Base-by-base conservation (phyloP, 1,139 yeast genomes). In the Kodamaea suecica region DNA sequence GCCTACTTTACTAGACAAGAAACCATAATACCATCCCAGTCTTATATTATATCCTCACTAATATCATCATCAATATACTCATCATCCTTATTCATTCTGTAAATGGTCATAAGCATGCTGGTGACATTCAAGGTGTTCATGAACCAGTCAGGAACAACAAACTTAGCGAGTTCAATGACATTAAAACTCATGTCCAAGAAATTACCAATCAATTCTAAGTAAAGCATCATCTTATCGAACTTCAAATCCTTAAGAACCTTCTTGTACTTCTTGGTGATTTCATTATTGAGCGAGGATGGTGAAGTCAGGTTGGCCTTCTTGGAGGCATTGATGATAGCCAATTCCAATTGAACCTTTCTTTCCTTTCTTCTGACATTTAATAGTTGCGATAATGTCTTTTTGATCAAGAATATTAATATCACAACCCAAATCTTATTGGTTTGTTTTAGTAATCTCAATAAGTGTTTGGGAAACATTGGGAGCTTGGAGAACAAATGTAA, bases 71-170 rank as follows among this genome's bases (percentile, higher is more conserved):
- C 75, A 23, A 61, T 46, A 43, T 70, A 70, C 50, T 70, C 76
- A 41, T 70, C 75, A 44, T 70, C 76, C 49, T 70, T 70, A 53
- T 69, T 70, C 76, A 70, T 70, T 57, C 76, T 66, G 56, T 70
- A 70, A 29, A 70, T 55, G 9, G 75, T 67, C 76, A 70, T 70
- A 36, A 59, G 61, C 75, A 70, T 69, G 44, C 73, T 66, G 23
- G 73, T 61, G 34, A 66, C 55, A 43, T 69, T 70, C 55, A 70
- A 62, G 8, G 50, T 37, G 41, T 57, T 61, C 74, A 69, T 68
- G 33, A 67, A 49, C 74, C 74, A 69, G 27, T 61, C 64, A 4
- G 75, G 74, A 9, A 69, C 63, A 2, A 51, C 53, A 29, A 66
- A 41, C 2, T 60, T 59, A 31, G 62, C 62, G 17, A 66, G 54